Conservation (phyloP, 1,139 yeast species). For the Taphrina communis region DNA sequence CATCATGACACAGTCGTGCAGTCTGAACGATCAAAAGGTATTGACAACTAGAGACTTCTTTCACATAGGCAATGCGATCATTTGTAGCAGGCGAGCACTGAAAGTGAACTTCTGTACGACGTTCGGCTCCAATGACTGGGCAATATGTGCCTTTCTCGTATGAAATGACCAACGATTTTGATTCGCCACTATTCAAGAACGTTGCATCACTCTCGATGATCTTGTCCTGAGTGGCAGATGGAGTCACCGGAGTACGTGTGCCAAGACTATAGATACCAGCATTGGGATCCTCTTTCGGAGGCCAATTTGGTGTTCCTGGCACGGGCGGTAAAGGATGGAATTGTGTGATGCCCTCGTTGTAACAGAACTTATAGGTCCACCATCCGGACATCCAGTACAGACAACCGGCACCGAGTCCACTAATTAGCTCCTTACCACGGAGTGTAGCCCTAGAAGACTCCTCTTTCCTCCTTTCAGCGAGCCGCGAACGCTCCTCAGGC, state of each 20-base stretch:
- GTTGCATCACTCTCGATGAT: constrained; percentile 46
- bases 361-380: constrained; percentile 70
- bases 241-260: constrained; percentile 27
- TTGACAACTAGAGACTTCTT: constrained; percentile 74
- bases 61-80: constrained; percentile 56
- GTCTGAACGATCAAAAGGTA: constrained; percentile 67
- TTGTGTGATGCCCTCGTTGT: constrained; percentile 63
- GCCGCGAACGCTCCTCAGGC: constrained; percentile 5
- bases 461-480: constrained; percentile 14
- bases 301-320: constrained; percentile 47
- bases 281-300: constrained; percentile 45
- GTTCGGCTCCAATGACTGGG: constrained; percentile 68
- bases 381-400: constrained; percentile 54
- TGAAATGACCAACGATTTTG: constrained; percentile 60
- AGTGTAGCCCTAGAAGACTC: constrained; percentile 10
- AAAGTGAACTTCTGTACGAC: constrained; percentile 69
- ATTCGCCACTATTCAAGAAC: constrained; percentile 51
- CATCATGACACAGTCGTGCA: constrained; percentile 64
- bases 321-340: constrained; percentile 53
- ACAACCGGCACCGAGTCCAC: constrained; percentile 13
- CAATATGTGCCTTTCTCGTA: constrained; percentile 70
- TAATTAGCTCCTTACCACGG: constrained; percentile 17
- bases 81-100: constrained; percentile 62
- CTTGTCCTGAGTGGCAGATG: constrained; percentile 16
- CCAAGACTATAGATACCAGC: constrained; percentile 45